Evolutionary conservation across 2,329 filamentous ascomycete species (phyloP), one percentile per base, ranked within the genome.

Genomic region (Cladosporium sphaerospermum): DNA sequence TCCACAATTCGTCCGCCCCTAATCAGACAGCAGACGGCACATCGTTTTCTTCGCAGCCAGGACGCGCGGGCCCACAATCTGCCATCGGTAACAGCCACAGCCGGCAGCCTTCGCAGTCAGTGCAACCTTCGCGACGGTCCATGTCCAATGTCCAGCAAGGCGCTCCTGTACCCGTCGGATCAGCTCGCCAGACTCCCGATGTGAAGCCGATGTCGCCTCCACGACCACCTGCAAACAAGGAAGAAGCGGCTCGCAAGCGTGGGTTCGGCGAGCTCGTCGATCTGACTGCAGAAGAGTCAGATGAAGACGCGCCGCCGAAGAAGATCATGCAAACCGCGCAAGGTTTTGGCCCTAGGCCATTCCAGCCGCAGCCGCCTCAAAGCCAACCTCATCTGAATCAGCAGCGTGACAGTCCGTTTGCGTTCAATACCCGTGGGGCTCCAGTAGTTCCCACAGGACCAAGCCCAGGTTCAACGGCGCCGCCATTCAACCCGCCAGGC

Each of bases 231-330:
- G 68, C 69, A 4, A 72, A 77, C 56, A 82, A 81, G 59, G 77
- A 76, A 61, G 75, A 79, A 60, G 73, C 73, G 50, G 78, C 79
- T n/a, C 69, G 76, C 23, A 82, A 82, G 61, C 72, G 78, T 18
- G 75, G 70, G 7, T 76, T 82, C 56, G 73, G 68, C 23, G 78
- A 81, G 28, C 65, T 82, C 40, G 70, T 81, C 5, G 79, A 82
- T 60, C 62, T 82, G 49, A 76, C 77, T 3, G 62, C 65, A 32
- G 57, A 59, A 6, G 56, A 64, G 18, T 63, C 66, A 18, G 61
- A 76, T 14, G 73, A 73, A 13, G 75, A 76, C 37, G 76, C 80
- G 18, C 73, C 75, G 1, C 60, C 72, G 60, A 62, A 67, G 49
- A 67, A 67, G 5, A 66, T 66, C 46, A 71, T 73, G 50, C 56